A percentile compares a stretch with the other conserved stretches of the same genome.
phyloP scores from a whole-genome alignment of 1,284 basidiomycete species.

The Ustilago lituana region DNA sequence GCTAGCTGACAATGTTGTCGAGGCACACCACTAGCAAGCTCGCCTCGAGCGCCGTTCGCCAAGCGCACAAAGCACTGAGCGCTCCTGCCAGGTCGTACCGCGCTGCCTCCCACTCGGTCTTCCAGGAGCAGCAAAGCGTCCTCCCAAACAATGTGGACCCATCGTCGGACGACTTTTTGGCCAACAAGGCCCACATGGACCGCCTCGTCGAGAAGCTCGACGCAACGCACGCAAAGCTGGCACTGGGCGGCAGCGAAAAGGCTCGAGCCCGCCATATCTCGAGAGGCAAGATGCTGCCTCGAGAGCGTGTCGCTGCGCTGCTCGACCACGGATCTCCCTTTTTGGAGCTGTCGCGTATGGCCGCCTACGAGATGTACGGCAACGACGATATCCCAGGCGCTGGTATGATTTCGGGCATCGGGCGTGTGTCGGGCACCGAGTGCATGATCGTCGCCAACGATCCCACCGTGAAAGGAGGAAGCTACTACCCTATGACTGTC shows the following conservation, averaged over 20 bases:
- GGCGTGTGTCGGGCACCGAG: conserved; percentile 79
- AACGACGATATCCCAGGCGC: conserved; percentile 83
- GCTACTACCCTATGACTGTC: conserved; percentile 82
- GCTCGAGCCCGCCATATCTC: conserved; percentile 80
- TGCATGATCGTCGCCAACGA: conserved; percentile 93
- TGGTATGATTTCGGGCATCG: conserved; percentile 89
- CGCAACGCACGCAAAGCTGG: conserved; percentile 46
- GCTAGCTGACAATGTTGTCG: conserved; percentile 11
- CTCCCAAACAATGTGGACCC: conserved; percentile 56
- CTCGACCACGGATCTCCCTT: conserved; percentile 89
- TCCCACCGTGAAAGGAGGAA: conserved; percentile 69
- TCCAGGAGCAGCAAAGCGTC: conserved; percentile 44
- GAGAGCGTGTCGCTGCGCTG: conserved; percentile 77
- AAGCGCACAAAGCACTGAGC: conserved; percentile 1
- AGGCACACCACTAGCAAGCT: conserved; percentile 5
- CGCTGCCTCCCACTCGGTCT: conserved; percentile 30
- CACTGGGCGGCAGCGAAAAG: conserved; percentile 71
- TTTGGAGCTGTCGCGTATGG: conserved; percentile 84
- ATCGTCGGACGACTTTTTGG: conserved; percentile 44
- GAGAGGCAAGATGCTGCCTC: conserved; percentile 83
- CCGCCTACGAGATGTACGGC: conserved; percentile 86
- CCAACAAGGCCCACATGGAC: conserved; percentile 57
- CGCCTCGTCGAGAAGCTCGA: conserved; percentile 52
- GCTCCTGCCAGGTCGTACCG: conserved; percentile 16
- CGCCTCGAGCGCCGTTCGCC: conserved; percentile 13